Evolutionary conservation across 805 yeast species (phyloP), one percentile per base, ranked within the genome.

Genomic region (Saccharomycopsis sp.): DNA sequence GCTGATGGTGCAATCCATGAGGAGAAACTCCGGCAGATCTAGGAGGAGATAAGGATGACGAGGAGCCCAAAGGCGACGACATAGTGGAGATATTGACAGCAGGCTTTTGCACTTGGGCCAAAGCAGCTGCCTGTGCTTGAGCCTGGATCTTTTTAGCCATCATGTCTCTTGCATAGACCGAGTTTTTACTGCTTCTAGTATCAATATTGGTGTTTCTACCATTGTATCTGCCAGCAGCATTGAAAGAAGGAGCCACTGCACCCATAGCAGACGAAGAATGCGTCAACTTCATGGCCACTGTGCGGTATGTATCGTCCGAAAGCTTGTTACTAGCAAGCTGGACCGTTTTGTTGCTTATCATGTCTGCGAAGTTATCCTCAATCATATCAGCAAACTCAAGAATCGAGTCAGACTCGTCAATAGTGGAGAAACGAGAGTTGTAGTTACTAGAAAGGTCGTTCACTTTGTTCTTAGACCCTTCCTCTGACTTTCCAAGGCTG

Each of bases 181-280:
- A 44, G 21, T 18, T 44, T 16, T 4, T 18, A 44, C 48, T 44
- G 4, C 9, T 5, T 12, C 12, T 20, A 44, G 48, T n/a, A 12
- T 5, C 37, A 29, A 29, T 44, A 12, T 44, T 44, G 4, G 20
- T 44, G 48, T 44, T 44, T 12, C 21, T 44, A 44, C 12, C 44
- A 37, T 37, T 37, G 44, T 37, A 12, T 12, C n/a, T 37, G 44
- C n/a, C n/a, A n/a, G 44, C 44, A 37, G 12, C 12, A n/a, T 37
- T 12, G 44, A 44, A 16, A 12, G 48, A 16, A 12, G 48, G 18
- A 16, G 48, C 48, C 21, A 18, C 16, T 5, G 48, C 37, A 29
- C 37, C 37, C 48, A 44, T 44, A 44, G 48, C 48, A 44, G 48
- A 44, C 18, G 21, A 16, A 44, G 48, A 44, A 44, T 44, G 48